Base-by-base conservation (phyloP, 805 yeast genomes). In the Ogataea pignaliae region DNA sequence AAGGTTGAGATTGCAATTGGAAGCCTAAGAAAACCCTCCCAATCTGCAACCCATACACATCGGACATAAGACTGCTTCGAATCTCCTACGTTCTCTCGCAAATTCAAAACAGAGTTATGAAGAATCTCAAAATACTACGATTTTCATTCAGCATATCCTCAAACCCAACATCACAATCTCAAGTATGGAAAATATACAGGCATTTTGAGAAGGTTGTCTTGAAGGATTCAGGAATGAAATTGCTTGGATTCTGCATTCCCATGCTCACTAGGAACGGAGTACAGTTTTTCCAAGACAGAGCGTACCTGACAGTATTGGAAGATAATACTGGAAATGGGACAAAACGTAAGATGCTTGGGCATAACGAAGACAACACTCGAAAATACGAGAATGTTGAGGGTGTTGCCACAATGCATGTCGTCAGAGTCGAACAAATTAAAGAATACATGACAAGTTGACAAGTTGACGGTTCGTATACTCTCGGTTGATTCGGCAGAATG, bases 111-210 rank as follows among this genome's bases (percentile, higher is more conserved):
- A n/a, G n/a, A n/a, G n/a, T n/a, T n/a, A n/a, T n/a, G n/a, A 28
- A 34, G 13, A n/a, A 37, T 17, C 32, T 37, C 39, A 18, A 13
- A 14, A 26, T 44, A 16, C 13, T 32, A 15, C 16, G 34, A 16
- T 29, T 40, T 3, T 37, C 30, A 3, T 54, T 39, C 34, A 34
- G 38, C 29, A 39, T 55, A 13, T 36, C 33, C n/a, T 59, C 61
- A 2, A 30, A 36, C 3, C 57, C 58, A 2, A 34, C 40, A 14
- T 39, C 52, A 3, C 61, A 57, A 44, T 34, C 37, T 1, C 46
- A 48, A 9, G 60, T 50, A 1, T 59, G 62, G 61, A 42, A 40
- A 15, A 38, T 59, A 4, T 55, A 48, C 29, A 37, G 43, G 30
- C 43, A 26, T 28, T 34, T 46, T 35, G 39, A 26, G 10, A 14